Conservation (phyloP, 2,329 filamentous ascomycete genomes). For the Leptographium lundbergii region DNA sequence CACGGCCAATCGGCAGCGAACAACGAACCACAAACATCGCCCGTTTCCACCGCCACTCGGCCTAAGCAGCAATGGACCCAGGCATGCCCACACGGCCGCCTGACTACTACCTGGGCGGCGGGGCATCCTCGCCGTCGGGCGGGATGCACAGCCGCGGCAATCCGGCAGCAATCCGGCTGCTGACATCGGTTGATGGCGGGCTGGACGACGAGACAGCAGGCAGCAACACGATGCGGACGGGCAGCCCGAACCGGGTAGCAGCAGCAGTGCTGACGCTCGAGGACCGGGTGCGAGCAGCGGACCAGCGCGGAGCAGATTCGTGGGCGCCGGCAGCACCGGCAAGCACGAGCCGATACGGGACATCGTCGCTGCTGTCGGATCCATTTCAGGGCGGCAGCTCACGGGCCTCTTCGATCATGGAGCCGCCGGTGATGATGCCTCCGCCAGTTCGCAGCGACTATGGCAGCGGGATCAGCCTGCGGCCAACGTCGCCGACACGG, state of each 20-base stretch:
- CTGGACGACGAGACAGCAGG: slow-evolving; percentile 7
- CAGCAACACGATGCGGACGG: not conserved
- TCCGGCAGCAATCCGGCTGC: slow-evolving; percentile 42
- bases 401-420: slow-evolving; percentile 38
- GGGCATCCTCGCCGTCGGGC: not conserved
- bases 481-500: slow-evolving; percentile 35
- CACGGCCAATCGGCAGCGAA: not conserved
- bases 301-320: not conserved
- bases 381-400: slow-evolving; percentile 19
- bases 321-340: not conserved
- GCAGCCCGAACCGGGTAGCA: slow-evolving; percentile 12
- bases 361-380: slow-evolving; percentile 3
- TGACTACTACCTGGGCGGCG: slow-evolving; percentile 39
- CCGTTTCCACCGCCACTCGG: not conserved
- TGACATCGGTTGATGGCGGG: slow-evolving; percentile 43
- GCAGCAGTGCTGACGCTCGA: slow-evolving; percentile 21
- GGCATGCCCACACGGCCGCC: slow-evolving; percentile 36
- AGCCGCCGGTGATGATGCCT: slow-evolving; percentile 40
- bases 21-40: not conserved
- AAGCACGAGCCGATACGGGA: not conserved
- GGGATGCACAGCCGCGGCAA: slow-evolving; percentile 17
- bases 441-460: slow-evolving; percentile 31
- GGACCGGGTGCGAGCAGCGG: slow-evolving; percentile 9
- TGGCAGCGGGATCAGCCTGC: not conserved
- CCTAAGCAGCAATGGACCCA: slow-evolving; percentile 29